phyloP scores from a whole-genome alignment of 805 yeast species.

The Tetrapisispora nanseiensis region DNA sequence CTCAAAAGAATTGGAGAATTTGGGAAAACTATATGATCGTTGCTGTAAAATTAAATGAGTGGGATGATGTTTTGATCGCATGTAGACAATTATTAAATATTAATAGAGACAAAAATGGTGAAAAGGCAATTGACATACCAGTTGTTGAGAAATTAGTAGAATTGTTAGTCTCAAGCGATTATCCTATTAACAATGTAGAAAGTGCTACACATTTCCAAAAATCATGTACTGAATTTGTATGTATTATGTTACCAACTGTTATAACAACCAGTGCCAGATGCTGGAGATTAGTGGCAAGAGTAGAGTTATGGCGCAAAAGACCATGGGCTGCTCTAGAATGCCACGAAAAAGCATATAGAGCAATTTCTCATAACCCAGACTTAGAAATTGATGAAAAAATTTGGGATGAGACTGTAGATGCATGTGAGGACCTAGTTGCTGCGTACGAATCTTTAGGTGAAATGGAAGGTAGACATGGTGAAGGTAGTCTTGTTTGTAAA shows the following conservation, averaged over 20 bases:
- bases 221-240: constrained; percentile 61
- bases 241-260: constrained; percentile 56
- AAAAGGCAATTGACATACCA: constrained; percentile 61
- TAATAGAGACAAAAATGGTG: constrained; percentile 48
- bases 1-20: constrained; percentile 73
- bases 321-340: constrained; percentile 86
- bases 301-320: constrained; percentile 73
- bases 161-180: constrained; percentile 44
- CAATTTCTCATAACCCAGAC: constrained; percentile 54
- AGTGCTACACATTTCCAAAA: constrained; percentile 53
- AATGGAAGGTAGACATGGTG: constrained; percentile 64
- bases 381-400: constrained; percentile 47
- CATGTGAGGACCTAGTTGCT: constrained; percentile 68
- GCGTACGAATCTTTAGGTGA: constrained; percentile 88
- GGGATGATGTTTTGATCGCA: constrained; percentile 81
- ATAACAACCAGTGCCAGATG: constrained; percentile 51
- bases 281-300: constrained; percentile 80
- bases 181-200: constrained; percentile 30
- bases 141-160: constrained; percentile 66
- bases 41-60: constrained; percentile 71
- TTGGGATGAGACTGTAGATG: constrained; percentile 74
- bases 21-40: constrained; percentile 83
- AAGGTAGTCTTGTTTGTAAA: constrained; percentile 76
- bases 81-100: constrained; percentile 51
- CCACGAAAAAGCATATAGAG: constrained; percentile 79